Conservation (phyloP, 768 basidiomycete genomes). For the Paxillus ammoniavirescens region DNA sequence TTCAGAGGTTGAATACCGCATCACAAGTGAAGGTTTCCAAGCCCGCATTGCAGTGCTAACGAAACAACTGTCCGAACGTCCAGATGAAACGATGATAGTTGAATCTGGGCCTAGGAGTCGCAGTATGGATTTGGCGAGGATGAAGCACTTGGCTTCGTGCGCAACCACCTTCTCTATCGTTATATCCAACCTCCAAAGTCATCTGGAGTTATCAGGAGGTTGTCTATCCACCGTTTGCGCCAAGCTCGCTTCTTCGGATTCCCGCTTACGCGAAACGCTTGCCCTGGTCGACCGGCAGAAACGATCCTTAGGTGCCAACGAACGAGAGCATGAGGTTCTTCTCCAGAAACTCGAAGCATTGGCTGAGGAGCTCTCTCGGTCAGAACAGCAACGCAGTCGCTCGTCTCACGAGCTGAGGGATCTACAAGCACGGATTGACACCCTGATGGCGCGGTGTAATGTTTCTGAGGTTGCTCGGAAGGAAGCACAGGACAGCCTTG, state of each 20-base stretch:
- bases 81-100: constrained; percentile 14
- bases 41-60: constrained; percentile 41
- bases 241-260: constrained; percentile 15
- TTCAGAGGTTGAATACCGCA: constrained; percentile 62
- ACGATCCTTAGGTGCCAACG: constrained; percentile 10
- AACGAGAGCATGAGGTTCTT: constrained; percentile 23
- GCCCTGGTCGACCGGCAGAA: constrained; percentile 20
- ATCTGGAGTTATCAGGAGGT: constrained; percentile 21
- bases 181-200: constrained; percentile 37
- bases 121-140: constrained; percentile 7
- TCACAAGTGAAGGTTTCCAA: constrained; percentile 59
- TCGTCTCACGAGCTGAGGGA: constrained; percentile 32
- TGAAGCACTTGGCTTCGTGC: constrained; percentile 33
- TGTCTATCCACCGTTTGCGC: constrained; percentile 8
- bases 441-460: constrained; percentile 33
- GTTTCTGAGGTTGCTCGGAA: constrained; percentile 34
- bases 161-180: constrained; percentile 38
- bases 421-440: constrained; percentile 33
- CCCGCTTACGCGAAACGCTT: constrained; percentile 14
- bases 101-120: constrained; percentile 1
- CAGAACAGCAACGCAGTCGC: constrained; percentile 18
- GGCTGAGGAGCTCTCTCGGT: constrained; percentile 35
- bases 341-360: constrained; percentile 34
- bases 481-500: constrained; percentile 31
- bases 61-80: constrained; percentile 20